Percentiles rank a stretch among this genome's conserved stretches.
Evolutionary conservation across 2,329 filamentous ascomycete species (phyloP).

Genomic region (Fusarium sp.): DNA sequence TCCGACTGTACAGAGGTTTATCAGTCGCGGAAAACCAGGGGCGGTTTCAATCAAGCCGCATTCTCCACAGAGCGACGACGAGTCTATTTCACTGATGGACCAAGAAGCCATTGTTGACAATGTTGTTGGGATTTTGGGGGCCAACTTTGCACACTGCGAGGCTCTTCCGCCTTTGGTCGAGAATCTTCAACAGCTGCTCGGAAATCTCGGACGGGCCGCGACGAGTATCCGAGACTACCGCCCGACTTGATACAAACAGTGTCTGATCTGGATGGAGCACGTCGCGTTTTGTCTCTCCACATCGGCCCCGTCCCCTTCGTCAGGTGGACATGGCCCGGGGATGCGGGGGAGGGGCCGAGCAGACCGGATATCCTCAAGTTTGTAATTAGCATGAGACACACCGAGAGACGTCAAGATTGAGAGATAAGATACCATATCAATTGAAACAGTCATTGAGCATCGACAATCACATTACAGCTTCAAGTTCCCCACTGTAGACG

Average conservation of each 20-base stretch:
- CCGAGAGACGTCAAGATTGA: not conserved
- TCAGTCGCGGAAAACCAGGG: slow-evolving; percentile 16
- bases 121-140: slow-evolving; percentile 17
- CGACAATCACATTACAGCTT: too few species aligned
- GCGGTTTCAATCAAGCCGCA: slow-evolving; percentile 8
- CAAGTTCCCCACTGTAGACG: not conserved
- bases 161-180: slow-evolving; percentile 23
- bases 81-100: slow-evolving; percentile 13
- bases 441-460: not conserved
- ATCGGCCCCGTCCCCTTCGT: not conserved
- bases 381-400: not conserved
- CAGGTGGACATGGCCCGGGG: not conserved
- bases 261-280: not conserved
- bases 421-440: not conserved
- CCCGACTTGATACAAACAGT: not conserved
- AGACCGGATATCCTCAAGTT: not conserved
- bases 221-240: slow-evolving; percentile 11
- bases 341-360: slow-evolving; percentile 1
- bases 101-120: slow-evolving; percentile 23
- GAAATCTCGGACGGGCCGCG: slow-evolving; percentile 23
- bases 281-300: not conserved
- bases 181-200: slow-evolving; percentile 27
- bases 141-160: slow-evolving; percentile 24
- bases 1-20: slow-evolving; percentile 23
- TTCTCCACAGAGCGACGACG: not conserved